phyloP scores from a whole-genome alignment of 1,139 yeast species.

The Nadsonia commutata region DNA sequence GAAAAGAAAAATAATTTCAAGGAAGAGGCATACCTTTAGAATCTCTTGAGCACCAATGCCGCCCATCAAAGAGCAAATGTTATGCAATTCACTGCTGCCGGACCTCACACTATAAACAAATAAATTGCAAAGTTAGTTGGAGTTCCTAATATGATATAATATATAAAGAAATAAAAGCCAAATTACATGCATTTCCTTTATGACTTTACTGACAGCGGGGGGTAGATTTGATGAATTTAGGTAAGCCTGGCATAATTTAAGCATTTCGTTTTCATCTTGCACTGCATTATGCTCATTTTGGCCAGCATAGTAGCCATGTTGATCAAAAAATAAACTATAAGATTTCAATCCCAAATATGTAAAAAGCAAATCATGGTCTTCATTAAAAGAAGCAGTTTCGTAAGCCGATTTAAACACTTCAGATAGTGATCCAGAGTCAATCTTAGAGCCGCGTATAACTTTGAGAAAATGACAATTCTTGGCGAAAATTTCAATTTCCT shows the following conservation, averaged over 20 bases:
- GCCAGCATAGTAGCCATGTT: conserved; percentile 9
- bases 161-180: too few relatives aligned
- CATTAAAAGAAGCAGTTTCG: conserved; percentile 2
- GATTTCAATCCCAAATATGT: conserved; percentile 17
- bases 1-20: not conserved
- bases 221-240: not conserved
- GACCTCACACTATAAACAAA: conserved; percentile 19
- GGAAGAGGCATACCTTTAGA: conserved; percentile 27
- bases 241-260: not conserved
- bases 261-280: conserved; percentile 3
- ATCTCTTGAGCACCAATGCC: conserved; percentile 72
- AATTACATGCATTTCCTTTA: conserved; percentile 13
- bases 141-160: not conserved
- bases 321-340: conserved; percentile 13
- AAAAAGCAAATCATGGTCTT: conserved; percentile 12
- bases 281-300: conserved; percentile 5
- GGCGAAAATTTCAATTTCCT: conserved; percentile 38
- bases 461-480: conserved; percentile 33
- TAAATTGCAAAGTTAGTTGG: conserved; percentile 3
- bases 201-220: conserved; percentile 5
- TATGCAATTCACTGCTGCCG: conserved; percentile 30
- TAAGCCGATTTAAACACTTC: not conserved
- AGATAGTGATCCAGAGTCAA: not conserved
- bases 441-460: conserved; percentile 8
- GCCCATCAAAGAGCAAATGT: conserved; percentile 47